These are phyloP conservation scores for Calonectria fujianensis DNA, from an alignment of 2,329 filamentous ascomycete species.

Conservation along the genomic window DNA sequence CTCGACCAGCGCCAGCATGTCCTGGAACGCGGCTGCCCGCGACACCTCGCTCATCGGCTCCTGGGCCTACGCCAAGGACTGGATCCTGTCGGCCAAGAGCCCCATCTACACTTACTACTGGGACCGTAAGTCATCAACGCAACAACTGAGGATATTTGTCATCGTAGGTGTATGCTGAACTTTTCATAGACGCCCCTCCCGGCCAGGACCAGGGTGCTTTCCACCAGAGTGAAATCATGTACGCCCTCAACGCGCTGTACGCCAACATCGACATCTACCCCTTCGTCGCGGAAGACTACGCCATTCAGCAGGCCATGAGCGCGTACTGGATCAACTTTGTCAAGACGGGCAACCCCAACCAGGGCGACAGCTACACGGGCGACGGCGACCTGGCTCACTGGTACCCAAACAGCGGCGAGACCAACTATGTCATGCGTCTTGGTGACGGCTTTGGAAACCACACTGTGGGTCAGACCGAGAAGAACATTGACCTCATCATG, in stretches of 20 bases:
- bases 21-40: slow-evolving; percentile 17
- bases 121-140: slow-evolving; percentile 3
- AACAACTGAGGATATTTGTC: neutral
- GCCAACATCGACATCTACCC: slow-evolving; percentile 21
- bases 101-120: slow-evolving; percentile 32
- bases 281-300: slow-evolving; percentile 19
- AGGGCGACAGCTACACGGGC: slow-evolving; percentile 3
- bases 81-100: slow-evolving; percentile 5
- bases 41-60: slow-evolving; percentile 23
- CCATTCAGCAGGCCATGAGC: slow-evolving; percentile 22
- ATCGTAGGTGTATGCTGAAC: neutral
- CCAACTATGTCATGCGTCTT: slow-evolving; percentile 26
- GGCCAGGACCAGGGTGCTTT: slow-evolving; percentile 23
- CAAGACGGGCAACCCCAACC: slow-evolving; percentile 26
- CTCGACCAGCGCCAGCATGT: slow-evolving; percentile 15
- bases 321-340: slow-evolving; percentile 35
- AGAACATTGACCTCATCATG: neutral
- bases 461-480: neutral
- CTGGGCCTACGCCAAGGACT: slow-evolving; percentile 21
- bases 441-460: slow-evolving; percentile 27
- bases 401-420: slow-evolving; percentile 18
- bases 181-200: slow-evolving; percentile 20
- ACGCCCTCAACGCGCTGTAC: slow-evolving; percentile 26
- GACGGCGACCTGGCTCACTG: slow-evolving; percentile 13
- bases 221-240: slow-evolving; percentile 37